Base-by-base conservation (phyloP, 1,284 basidiomycete species). In the Puccinia hordei region DNA sequence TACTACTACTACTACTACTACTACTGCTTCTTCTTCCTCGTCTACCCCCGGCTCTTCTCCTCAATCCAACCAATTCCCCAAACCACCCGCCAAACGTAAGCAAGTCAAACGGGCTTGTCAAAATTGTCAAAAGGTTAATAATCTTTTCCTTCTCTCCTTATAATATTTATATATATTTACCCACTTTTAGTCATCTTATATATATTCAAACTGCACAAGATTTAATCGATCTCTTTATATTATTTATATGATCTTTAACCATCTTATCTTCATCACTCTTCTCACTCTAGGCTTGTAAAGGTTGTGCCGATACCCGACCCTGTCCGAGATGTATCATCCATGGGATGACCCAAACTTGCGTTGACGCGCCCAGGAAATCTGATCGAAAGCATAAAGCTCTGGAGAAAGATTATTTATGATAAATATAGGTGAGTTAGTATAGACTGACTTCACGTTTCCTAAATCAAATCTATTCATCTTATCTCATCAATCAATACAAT, bases 121-220 rank as follows among this genome's bases (percentile, higher is more conserved):
- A 41, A 74, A 74, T 74, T 74, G 73, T 63, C 73, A 74, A 74
- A 74, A 74, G 73, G 73, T 74, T 59, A 12, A 24, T 46, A 12
- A 30, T 38, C 19, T 61, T 22, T 41, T 15, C 19, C 3, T 35
- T 51, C 46, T 33, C 8, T 55, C 24, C 5, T 24, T n/a, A 17
- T 5, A 27, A n/a, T n/a, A n/a, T n/a, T n/a, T n/a, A n/a, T n/a
- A n/a, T n/a, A n/a, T n/a, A n/a, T n/a, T n/a, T n/a, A n/a, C n/a
- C n/a, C n/a, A n/a, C n/a, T n/a, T n/a, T n/a, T 24, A 33, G 30
- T 17, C 10, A 59, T 59, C 13, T 57, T 10, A 57, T n/a, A n/a
- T n/a, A n/a, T n/a, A n/a, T n/a, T n/a, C n/a, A n/a, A n/a, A n/a
- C n/a, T n/a, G n/a, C n/a, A n/a, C n/a, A n/a, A n/a, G n/a, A n/a